Conservation (phyloP, 169 alveolate species). For the Plasmodium malariae region DNA sequence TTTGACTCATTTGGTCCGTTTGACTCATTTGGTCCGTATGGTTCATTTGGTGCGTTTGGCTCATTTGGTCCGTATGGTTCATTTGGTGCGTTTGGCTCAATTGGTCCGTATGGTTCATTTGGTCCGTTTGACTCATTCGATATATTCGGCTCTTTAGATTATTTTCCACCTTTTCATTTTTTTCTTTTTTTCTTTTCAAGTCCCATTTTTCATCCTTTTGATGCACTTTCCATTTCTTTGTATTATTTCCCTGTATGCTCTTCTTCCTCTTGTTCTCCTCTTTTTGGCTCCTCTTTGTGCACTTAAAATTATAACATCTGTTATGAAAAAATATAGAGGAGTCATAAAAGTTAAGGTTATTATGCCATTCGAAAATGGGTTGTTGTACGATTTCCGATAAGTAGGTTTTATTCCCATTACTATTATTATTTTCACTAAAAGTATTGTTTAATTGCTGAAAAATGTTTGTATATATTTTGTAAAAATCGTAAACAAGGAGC, state of each 20-base stretch:
- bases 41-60: no score
- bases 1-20: no score
- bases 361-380: constrained; percentile 39
- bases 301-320: neutral
- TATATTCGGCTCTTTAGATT: no score
- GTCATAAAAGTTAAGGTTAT: constrained; percentile 45
- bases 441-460: neutral
- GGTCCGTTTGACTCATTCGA: no score
- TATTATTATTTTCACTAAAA: neutral
- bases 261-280: neutral
- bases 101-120: no score
- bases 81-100: no score
- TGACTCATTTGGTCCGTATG: no score
- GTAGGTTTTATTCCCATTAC: neutral
- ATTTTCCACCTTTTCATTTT: no score
- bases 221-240: no score
- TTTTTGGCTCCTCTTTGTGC: neutral
- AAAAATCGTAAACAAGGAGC: constrained; percentile 20
- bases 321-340: constrained; percentile 26
- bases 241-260: neutral
- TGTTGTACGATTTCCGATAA: neutral
- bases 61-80: no score
- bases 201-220: no score
- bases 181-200: no score
- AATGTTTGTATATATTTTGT: constrained; percentile 1